Conservation (phyloP, 225 moss, liverwort and hornwort species). For the Antitrichia curtipendula region DNA sequence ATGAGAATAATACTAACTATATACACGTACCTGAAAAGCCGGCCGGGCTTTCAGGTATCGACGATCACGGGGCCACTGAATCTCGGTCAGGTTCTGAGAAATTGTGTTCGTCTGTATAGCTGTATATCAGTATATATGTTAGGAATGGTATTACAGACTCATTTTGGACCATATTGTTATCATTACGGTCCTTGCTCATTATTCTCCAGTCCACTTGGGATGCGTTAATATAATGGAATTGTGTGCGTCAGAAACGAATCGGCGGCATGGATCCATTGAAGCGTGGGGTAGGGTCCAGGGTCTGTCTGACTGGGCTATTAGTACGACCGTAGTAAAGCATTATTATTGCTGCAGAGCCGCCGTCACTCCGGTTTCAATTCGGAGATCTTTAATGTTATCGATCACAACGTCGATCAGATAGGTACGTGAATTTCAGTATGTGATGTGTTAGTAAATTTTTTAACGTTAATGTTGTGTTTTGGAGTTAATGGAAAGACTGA, state of each 20-base stretch:
- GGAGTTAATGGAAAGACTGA: background rate
- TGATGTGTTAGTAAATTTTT: background rate
- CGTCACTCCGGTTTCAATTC: background rate
- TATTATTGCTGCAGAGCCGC: background rate
- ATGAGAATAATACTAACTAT: background rate
- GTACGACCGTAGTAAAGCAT: background rate
- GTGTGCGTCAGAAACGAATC: conserved; percentile 20
- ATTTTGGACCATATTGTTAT: background rate
- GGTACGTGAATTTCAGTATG: background rate
- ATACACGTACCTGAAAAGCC: background rate
- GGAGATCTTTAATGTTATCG: background rate
- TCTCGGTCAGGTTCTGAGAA: background rate
- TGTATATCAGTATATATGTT: background rate
- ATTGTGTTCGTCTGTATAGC: background rate
- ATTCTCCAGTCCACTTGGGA: background rate
- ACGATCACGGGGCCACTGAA: background rate
- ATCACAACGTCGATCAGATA: background rate
- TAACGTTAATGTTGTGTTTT: background rate
- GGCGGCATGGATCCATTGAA: conserved; percentile 36
- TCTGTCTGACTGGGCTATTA: background rate
- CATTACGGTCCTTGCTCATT: background rate
- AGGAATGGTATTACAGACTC: background rate
- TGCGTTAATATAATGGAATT: background rate
- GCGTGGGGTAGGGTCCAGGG: conserved; percentile 3
- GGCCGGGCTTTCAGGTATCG: background rate